Evolutionary conservation across 139 green algal genomes (phyloP).

Genomic region (Chlorokybus atmophyticus): DNA sequence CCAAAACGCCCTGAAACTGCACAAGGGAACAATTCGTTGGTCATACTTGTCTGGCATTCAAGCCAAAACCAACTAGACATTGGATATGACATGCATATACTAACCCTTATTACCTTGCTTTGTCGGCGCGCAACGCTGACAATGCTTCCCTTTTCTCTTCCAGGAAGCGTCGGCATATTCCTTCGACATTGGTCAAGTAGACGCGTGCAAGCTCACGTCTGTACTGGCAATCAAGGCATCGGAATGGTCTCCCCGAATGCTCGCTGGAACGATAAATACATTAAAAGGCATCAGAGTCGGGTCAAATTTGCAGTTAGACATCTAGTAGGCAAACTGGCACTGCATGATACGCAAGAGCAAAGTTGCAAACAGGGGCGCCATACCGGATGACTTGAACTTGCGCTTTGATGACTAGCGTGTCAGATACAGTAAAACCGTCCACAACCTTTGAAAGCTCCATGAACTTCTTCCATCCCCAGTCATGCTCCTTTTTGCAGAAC

Average conservation of each 20-base stretch:
- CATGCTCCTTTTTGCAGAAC: slow-evolving; percentile 99
- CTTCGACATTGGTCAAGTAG: slow-evolving; percentile 95
- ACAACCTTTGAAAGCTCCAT: slow-evolving; percentile 79
- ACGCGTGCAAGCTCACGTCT: slow-evolving; percentile 88
- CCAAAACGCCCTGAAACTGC: slow-evolving; percentile 21
- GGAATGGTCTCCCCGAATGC: slow-evolving; percentile 55
- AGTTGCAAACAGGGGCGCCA: too few relatives aligned
- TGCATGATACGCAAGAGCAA: too few relatives aligned
- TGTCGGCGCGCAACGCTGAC: slow-evolving; percentile 41
- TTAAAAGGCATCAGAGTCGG: too few relatives aligned
- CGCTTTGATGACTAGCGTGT: slow-evolving; percentile 92
- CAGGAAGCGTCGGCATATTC: slow-evolving; percentile 78
- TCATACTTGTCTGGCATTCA: background rate
- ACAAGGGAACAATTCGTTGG: background rate
- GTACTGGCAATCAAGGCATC: slow-evolving; percentile 90
- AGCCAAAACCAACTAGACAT: background rate
- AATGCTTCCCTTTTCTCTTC: slow-evolving; percentile 74
- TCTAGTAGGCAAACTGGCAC: too few relatives aligned
- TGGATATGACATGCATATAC: slow-evolving; percentile 7
- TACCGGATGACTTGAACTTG: slow-evolving; percentile 84
- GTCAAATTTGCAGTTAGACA: too few relatives aligned
- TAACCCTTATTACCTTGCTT: slow-evolving; percentile 21
- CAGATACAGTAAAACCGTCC: slow-evolving; percentile 82
- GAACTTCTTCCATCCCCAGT: slow-evolving; percentile 99
- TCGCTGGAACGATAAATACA: slow-evolving; percentile 12